These are phyloP conservation scores for Cyclocybe cylindracea DNA, from an alignment of 768 basidiomycete genomes.

Conservation along the genomic window DNA sequence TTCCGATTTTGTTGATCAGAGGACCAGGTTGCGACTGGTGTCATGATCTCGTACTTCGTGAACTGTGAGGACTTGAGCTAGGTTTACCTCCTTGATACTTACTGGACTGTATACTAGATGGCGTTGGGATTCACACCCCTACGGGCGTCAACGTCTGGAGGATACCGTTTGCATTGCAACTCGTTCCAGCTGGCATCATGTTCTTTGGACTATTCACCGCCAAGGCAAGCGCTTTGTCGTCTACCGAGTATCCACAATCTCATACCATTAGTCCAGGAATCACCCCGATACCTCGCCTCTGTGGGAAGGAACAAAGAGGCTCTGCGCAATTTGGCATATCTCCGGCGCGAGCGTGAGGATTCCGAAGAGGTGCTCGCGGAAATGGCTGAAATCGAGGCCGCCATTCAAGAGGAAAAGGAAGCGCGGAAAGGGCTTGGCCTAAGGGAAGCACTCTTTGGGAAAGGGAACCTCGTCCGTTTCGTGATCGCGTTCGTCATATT, in stretches of 20 bases:
- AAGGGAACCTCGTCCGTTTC: conserved; percentile 83
- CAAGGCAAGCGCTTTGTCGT: conserved; percentile 35
- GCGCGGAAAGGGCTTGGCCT: conserved; percentile 65
- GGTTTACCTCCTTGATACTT: no score
- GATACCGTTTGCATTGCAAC: conserved; percentile 76
- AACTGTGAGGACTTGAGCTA: conserved; percentile 50
- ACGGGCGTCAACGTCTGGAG: conserved; percentile 58
- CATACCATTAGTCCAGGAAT: conserved; percentile 47
- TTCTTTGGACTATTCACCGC: conserved; percentile 65
- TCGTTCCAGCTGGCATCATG: conserved; percentile 77
- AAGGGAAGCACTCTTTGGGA: conserved; percentile 75
- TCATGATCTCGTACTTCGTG: conserved; percentile 84
- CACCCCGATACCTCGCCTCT: conserved; percentile 78
- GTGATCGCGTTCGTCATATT: conserved; percentile 83
- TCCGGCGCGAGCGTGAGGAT: conserved; percentile 46
- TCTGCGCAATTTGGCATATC: conserved; percentile 59
- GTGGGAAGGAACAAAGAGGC: conserved; percentile 58
- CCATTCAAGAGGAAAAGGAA: conserved; percentile 70
- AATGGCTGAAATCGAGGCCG: conserved; percentile 81
- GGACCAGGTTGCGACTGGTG: conserved; percentile 65
- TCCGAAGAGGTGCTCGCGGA: conserved; percentile 55
- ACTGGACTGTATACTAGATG: conserved; percentile 44
- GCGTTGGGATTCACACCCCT: conserved; percentile 55
- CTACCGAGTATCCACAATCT: not conserved
- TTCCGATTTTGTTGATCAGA: not conserved